Conservation (phyloP, 2,329 filamentous ascomycete species). For the Colletotrichum viniferum region DNA sequence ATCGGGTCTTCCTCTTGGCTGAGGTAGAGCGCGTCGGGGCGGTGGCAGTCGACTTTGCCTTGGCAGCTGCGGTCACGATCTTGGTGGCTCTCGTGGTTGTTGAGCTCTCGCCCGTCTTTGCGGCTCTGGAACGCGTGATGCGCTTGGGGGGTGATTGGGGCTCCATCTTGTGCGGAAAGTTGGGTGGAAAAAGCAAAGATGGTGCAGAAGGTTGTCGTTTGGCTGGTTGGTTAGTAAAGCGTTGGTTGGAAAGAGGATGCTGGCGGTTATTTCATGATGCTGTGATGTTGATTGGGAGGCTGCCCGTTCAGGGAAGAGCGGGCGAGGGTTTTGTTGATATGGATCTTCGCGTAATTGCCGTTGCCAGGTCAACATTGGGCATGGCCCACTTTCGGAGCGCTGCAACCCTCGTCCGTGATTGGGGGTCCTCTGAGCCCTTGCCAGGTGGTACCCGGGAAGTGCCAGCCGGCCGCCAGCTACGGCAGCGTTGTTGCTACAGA, state of each 20-base stretch:
- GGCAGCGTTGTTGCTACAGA: not conserved
- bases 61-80: slow-evolving; percentile 53
- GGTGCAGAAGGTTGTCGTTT: not conserved
- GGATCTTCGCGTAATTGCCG: slow-evolving; percentile 19
- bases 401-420: slow-evolving; percentile 6
- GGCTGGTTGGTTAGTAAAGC: slow-evolving; percentile 15
- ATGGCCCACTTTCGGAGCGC: slow-evolving; percentile 4
- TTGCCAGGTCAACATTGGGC: slow-evolving; percentile 14
- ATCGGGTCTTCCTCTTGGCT: slow-evolving; percentile 58
- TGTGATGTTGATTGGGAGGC: not conserved
- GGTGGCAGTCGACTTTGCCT: slow-evolving; percentile 43
- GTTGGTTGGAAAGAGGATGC: not conserved
- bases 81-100: slow-evolving; percentile 42
- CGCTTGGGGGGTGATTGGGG: slow-evolving; percentile 61
- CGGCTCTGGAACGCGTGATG: slow-evolving; percentile 57
- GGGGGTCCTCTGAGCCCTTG: not conserved
- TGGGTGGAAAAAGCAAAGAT: not conserved
- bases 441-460: not conserved
- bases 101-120: slow-evolving; percentile 42
- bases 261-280: slow-evolving; percentile 10
- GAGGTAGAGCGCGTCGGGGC: slow-evolving; percentile 29
- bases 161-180: slow-evolving; percentile 46
- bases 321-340: slow-evolving; percentile 22
- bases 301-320: slow-evolving; percentile 3
- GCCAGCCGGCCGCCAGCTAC: not conserved